Evolutionary conservation across 257 asterid genomes (phyloP).

Genomic region (Nicotiana tomentosiformis): DNA sequence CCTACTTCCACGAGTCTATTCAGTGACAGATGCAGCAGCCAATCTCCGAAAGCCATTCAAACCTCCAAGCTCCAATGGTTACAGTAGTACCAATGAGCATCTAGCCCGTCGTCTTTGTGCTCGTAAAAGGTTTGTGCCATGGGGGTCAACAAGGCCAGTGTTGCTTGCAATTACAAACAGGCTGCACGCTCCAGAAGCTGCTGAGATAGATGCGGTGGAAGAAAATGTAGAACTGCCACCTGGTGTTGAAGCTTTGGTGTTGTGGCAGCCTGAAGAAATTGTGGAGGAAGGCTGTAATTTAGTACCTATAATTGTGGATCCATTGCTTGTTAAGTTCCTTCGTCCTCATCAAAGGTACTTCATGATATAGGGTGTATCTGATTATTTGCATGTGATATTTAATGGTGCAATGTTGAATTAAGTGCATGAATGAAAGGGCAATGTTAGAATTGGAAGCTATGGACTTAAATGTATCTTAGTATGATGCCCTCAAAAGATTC

Average conservation of each 20-base stretch:
- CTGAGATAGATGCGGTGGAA: slow-evolving; percentile 41
- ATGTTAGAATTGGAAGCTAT: not conserved
- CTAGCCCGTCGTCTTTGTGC: slow-evolving; percentile 74
- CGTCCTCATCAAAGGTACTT: slow-evolving; percentile 93
- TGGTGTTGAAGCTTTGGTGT: slow-evolving; percentile 78
- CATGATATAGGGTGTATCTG: not conserved
- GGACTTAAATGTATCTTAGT: not conserved
- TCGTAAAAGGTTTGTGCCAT: slow-evolving; percentile 91
- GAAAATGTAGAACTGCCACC: slow-evolving; percentile 60
- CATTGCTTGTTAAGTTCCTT: slow-evolving; percentile 84
- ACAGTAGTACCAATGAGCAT: slow-evolving; percentile 55
- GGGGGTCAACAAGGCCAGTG: slow-evolving; percentile 82
- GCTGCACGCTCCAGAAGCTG: slow-evolving; percentile 27
- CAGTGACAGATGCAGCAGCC: slow-evolving; percentile 60
- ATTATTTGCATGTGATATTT: not conserved
- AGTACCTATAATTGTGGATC: slow-evolving; percentile 56
- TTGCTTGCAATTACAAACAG: slow-evolving; percentile 60
- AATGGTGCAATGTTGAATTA: not conserved
- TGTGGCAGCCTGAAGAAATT: slow-evolving; percentile 78
- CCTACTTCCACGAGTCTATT: slow-evolving; percentile 78
- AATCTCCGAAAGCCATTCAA: slow-evolving; percentile 77
- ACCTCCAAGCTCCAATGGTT: slow-evolving; percentile 78
- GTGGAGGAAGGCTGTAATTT: slow-evolving; percentile 27
- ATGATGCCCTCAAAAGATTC: not conserved
- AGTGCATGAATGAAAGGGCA: not conserved